Evolutionary conservation across 495 filamentous ascomycete genomes (phyloP), one percentile per base, ranked within the genome.

Genomic region (Daldinia caldariorum): DNA sequence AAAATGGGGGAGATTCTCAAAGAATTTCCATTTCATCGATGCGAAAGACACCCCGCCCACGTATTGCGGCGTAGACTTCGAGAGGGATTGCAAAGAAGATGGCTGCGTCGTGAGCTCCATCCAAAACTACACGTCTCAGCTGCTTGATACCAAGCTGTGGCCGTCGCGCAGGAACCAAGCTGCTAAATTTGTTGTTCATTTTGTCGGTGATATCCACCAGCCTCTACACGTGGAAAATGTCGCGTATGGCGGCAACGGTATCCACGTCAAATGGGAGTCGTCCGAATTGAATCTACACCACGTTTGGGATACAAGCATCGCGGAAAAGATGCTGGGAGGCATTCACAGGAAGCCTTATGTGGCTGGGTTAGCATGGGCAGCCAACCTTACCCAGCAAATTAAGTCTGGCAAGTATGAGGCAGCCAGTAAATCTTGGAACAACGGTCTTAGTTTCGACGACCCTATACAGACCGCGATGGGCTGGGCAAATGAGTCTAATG

Each of bases 1-100:
- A 10, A 80, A 84, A 70, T 86, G 81, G 68, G 85, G 87, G 16
- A 79, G 78, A 37, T 90, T 86, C 76, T 84, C 81, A 8, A 79
- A 78, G n/a, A 82, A 82, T 16, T 88, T 89, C 77, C 90, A 92
- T 79, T 92, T 84, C 81, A 91, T 92, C 78, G 90, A 92, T 73
- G 88, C 90, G 10, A 80, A 88, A 53, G 90, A 92, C 81, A 69
- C 77, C 60, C 90, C 90, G 39, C 89, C 89, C 0, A 41, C 67
- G 6, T 79, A 74, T 38, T 92, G 90, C 79, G 83, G 79, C 56
- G 84, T 92, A 47, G 81, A 86, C 69, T 89, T 82, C 63, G 72
- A 78, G 9, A 83, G 90, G 32, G 90, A 92, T 79, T 92, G 90
- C 74, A 84, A 83, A 8, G 67, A 74, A 1, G 79, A 81, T 13